A percentile compares a stretch with the other conserved stretches of the same genome.
These are phyloP conservation scores for Chaetomium tenue DNA, from an alignment of 495 filamentous ascomycete genomes.

Conservation along the genomic window DNA sequence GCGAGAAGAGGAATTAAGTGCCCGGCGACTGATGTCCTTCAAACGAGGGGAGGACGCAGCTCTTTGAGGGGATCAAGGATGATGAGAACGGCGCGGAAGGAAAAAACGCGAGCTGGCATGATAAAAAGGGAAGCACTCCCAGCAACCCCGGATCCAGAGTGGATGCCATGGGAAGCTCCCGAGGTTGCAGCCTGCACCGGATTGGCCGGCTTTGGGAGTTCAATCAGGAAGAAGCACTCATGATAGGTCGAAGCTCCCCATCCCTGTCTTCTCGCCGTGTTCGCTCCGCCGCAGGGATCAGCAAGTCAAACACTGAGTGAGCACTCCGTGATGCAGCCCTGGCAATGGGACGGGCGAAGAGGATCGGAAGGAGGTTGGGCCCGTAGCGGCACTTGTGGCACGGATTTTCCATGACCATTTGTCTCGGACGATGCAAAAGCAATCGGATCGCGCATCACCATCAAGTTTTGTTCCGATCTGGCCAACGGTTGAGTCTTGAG, in stretches of 20 bases:
- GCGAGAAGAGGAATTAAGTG: conserved; percentile 21
- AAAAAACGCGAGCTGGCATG: conserved; percentile 23
- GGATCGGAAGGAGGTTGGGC: background rate
- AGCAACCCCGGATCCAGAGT: conserved; percentile 15
- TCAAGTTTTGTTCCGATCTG: background rate
- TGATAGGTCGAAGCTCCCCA: conserved; percentile 21
- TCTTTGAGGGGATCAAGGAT: conserved; percentile 19
- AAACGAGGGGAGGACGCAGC: conserved; percentile 36
- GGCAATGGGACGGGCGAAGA: background rate
- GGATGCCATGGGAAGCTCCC: conserved; percentile 28
- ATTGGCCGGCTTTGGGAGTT: conserved; percentile 16
- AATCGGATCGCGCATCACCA: background rate
- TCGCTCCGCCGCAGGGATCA: conserved; percentile 16
- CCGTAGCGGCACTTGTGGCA: conserved; percentile 8
- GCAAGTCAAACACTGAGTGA: conserved; percentile 10
- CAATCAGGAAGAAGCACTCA: conserved; percentile 11
- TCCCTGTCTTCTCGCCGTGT: conserved; percentile 6
- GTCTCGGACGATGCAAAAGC: conserved; percentile 17
- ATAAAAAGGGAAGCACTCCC: conserved; percentile 18
- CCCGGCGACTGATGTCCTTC: conserved; percentile 15
- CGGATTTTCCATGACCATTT: conserved; percentile 1
- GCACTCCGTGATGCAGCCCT: background rate
- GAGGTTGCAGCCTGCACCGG: conserved; percentile 18
- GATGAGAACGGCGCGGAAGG: conserved; percentile 18
- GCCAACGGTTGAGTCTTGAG: background rate